Evolutionary conservation across 345 rosid genomes (phyloP).

Genomic region (Linum lewisii): DNA sequence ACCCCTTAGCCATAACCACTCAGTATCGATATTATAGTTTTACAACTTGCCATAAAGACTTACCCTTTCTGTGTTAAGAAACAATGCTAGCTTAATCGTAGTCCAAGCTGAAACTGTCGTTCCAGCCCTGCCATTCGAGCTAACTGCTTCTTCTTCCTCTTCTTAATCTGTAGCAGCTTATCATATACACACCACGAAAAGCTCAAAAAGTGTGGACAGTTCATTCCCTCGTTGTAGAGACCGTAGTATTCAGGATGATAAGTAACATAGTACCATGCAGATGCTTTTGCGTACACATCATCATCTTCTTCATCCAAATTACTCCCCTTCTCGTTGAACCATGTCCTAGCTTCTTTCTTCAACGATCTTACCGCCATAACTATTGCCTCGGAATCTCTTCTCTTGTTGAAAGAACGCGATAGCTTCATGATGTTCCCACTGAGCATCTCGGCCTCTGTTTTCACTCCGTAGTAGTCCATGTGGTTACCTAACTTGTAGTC

Average conservation of each 20-base stretch:
- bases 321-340: conserved; percentile 33
- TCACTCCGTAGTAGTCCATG: conserved; percentile 51
- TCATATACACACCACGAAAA: conserved; percentile 74
- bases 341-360: conserved; percentile 42
- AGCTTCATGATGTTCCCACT: conserved; percentile 39
- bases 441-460: conserved; percentile 46
- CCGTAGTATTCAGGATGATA: conserved; percentile 63
- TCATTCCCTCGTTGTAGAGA: conserved; percentile 44
- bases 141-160: conserved; percentile 29
- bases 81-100: not conserved
- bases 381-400: conserved; percentile 41
- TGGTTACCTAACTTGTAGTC: conserved; percentile 43
- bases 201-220: conserved; percentile 55
- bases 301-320: conserved; percentile 12
- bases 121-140: not conserved
- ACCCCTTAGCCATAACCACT: too few species aligned
- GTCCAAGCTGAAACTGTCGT: not conserved
- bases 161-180: conserved; percentile 47
- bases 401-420: conserved; percentile 35
- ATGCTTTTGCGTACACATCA: conserved; percentile 42
- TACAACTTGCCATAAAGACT: too few species aligned
- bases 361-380: conserved; percentile 33
- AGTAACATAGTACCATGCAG: conserved; percentile 76
- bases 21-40: too few species aligned
- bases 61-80: too few species aligned